A percentile compares a stretch with the other conserved stretches of the same genome.
Evolutionary conservation across 2,329 filamentous ascomycete genomes (phyloP).

Genomic region (Hymenoscyphus linearis): DNA sequence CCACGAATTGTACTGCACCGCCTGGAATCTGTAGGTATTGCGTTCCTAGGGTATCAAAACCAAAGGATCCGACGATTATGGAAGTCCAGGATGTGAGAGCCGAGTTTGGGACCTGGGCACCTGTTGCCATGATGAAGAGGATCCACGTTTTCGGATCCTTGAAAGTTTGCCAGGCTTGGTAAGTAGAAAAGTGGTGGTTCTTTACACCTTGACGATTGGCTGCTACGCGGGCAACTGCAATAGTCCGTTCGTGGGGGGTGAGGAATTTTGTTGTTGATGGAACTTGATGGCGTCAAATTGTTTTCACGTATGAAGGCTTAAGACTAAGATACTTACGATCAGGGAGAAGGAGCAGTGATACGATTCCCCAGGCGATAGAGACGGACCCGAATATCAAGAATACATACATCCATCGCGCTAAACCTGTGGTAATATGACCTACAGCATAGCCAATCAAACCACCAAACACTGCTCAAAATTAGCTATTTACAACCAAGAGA

Average conservation of each 20-base stretch:
- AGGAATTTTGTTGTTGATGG: constrained; percentile 41
- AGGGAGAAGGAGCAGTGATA: constrained; percentile 42
- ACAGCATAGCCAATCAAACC: constrained; percentile 41
- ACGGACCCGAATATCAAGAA: constrained; percentile 55
- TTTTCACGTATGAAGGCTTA: neutral
- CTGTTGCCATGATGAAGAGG: constrained; percentile 40
- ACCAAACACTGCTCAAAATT: constrained; percentile 40
- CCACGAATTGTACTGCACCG: constrained; percentile 51
- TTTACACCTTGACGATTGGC: constrained; percentile 51
- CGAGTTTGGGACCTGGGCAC: constrained; percentile 51
- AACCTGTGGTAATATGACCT: constrained; percentile 49
- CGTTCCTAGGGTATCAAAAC: constrained; percentile 41
- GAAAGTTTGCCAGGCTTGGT: constrained; percentile 46
- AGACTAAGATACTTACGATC: constrained; percentile 32
- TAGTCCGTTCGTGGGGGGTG: constrained; percentile 37
- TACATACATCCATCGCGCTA: constrained; percentile 50
- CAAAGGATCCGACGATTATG: constrained; percentile 26
- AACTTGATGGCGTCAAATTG: constrained; percentile 8
- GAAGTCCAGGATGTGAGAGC: constrained; percentile 45
- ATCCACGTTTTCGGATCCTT: constrained; percentile 36
- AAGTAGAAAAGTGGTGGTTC: constrained; percentile 44
- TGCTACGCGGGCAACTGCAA: constrained; percentile 45
- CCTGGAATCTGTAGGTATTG: constrained; percentile 57
- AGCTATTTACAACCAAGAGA: neutral
- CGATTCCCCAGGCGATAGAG: constrained; percentile 35